Base-by-base conservation (phyloP, 495 filamentous ascomycete genomes). In the Penicillium bialowiezense region DNA sequence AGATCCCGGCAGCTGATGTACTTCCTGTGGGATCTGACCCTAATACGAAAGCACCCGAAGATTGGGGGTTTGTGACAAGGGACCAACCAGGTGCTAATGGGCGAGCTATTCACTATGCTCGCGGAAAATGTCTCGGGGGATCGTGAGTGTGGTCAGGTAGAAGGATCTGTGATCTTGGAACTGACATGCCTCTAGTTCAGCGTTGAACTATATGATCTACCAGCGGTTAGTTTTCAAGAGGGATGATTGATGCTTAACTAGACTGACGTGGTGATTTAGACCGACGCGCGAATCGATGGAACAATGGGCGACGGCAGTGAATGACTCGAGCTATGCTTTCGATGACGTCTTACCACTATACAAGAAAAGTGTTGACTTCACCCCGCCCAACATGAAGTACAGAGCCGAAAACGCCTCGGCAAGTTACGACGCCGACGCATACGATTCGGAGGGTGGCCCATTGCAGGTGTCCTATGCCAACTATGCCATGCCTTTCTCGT, bases 281-380 rank as follows among this genome's bases (percentile, higher is more conserved):
- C 65, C 62, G 0, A 75, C 70, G 0, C 54, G 44, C 5, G 72
- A 65, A 0, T 60, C 77, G 1, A 74, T 74, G 51, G 60, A 80
- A 10, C 54, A 63, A 50, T 87, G 82, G 83, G 83, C 82, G 0
- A 71, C 80, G 21, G 32, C 41, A 0, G 80, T 85, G 5, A 72
- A 75, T 32, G 83, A 86, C 52, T 39, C 70, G 2, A 74, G 65
- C 43, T 88, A 80, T 51, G 64, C 62, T 3, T 87, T 68, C 24
- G 69, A 79, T 7, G 66, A 74, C 6, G 46, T 81, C 0, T 63
- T 82, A 0, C 78, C 79, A 0, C 82, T 72, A 50, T 86, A 76
- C 48, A 61, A 83, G 50, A 77, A 76, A 36, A 77, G 71, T 38
- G 44, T 71, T 0, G 50, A 69, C 1, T 81, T 83, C 57, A 82